phyloP scores from a whole-genome alignment of 2,329 filamentous ascomycete genomes.

The Stenocarpella maydis region DNA sequence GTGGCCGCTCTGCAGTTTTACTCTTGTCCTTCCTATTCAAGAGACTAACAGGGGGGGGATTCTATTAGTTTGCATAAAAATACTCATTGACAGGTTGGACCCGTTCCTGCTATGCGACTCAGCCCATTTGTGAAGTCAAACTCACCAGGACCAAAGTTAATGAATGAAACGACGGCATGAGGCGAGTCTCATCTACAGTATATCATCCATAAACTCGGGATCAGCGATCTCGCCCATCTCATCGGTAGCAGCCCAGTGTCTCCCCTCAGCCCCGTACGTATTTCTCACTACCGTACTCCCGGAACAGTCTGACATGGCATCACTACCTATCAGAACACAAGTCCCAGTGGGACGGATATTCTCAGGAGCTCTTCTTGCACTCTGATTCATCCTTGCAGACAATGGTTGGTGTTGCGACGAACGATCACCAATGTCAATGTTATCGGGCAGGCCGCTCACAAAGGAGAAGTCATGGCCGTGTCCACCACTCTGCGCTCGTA shows the following conservation, averaged over 20 bases:
- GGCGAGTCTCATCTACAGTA: background rate
- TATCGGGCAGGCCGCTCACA: constrained; percentile 26
- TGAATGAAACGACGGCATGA: background rate
- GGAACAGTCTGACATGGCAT: constrained; percentile 33
- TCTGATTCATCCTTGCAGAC: constrained; percentile 32
- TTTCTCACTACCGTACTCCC: constrained; percentile 33
- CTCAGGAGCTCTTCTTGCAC: constrained; percentile 16
- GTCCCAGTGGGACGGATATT: constrained; percentile 1
- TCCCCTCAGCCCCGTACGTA: background rate
- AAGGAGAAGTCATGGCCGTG: constrained; percentile 23
- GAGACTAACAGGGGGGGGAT: background rate
- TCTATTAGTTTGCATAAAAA: constrained; percentile 33
- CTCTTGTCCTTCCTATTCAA: background rate
- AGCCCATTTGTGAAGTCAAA: background rate
- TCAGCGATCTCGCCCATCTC: constrained; percentile 14
- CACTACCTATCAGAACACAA: background rate
- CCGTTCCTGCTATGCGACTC: background rate
- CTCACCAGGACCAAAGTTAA: background rate
- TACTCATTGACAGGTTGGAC: background rate
- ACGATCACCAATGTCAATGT: constrained; percentile 22
- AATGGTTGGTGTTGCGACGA: constrained; percentile 1
- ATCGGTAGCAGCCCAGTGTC: constrained; percentile 17
- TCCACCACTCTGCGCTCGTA: background rate
- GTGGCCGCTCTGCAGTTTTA: background rate
- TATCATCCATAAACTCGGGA: background rate